These are phyloP conservation scores for Aureobasidium mangrovei DNA, from an alignment of 2,329 filamentous ascomycete genomes.

Conservation along the genomic window DNA sequence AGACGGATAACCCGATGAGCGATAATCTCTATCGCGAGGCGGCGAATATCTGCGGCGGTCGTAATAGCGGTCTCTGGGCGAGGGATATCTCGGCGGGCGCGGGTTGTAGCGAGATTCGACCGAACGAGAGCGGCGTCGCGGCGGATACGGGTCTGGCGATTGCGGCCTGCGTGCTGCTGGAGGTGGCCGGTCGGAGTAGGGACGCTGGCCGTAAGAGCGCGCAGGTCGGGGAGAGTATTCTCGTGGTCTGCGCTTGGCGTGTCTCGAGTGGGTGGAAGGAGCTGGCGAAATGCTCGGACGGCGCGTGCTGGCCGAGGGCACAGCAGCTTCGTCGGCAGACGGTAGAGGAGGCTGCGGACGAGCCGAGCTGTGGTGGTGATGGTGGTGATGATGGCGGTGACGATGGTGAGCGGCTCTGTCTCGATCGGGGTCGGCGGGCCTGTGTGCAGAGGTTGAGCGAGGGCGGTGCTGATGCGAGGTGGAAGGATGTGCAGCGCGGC, in stretches of 20 bases:
- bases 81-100: conserved; percentile 24
- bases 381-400: conserved; percentile 8
- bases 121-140: conserved; percentile 35
- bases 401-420: conserved; percentile 2
- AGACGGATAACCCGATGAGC: conserved; percentile 3
- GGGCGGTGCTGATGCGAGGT: conserved; percentile 10
- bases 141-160: conserved; percentile 30
- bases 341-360: not conserved
- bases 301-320: conserved; percentile 1
- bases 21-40: conserved; percentile 7
- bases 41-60: conserved; percentile 14
- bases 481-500: conserved; percentile 3
- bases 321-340: conserved; percentile 1
- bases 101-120: conserved; percentile 31
- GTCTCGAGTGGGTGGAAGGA: conserved; percentile 3
- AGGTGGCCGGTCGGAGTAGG: not conserved
- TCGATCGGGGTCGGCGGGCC: not conserved
- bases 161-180: conserved; percentile 20
- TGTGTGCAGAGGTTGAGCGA: conserved; percentile 12
- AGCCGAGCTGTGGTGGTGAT: not conserved
- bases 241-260: conserved; percentile 2
- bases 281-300: conserved; percentile 6
- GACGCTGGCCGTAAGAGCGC: not conserved
- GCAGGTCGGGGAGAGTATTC: conserved; percentile 8
- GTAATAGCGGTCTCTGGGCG: conserved; percentile 19